Conservation (phyloP, 495 filamentous ascomycete genomes). For the Trichoderma gamsii region DNA sequence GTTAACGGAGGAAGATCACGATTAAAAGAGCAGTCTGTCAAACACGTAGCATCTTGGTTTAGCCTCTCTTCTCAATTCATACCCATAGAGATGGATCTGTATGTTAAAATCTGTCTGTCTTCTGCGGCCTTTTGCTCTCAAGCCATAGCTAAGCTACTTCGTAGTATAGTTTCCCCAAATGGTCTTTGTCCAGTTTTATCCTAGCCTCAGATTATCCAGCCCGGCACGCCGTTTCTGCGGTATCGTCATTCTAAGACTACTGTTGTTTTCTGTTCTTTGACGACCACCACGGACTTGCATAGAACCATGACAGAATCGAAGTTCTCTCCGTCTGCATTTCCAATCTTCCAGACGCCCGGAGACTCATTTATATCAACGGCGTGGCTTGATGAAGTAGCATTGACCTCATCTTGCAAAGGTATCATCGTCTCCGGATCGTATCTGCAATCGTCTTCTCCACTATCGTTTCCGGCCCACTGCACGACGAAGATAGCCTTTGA, state of each 20-base stretch:
- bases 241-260: neutral
- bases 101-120: too few relatives aligned
- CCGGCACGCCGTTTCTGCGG: too few relatives aligned
- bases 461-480: neutral
- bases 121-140: too few relatives aligned
- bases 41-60: too few relatives aligned
- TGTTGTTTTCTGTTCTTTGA: neutral
- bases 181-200: too few relatives aligned
- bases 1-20: constrained; percentile 85
- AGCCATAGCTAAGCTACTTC: too few relatives aligned
- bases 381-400: neutral
- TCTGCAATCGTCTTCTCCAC: neutral
- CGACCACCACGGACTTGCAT: neutral
- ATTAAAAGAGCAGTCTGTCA: constrained; percentile 36
- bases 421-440: neutral
- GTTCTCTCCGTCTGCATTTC: neutral
- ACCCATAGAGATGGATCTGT: too few relatives aligned
- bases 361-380: neutral
- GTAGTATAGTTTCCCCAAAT: too few relatives aligned
- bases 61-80: neutral
- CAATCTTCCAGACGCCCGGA: neutral
- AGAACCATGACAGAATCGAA: neutral
- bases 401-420: neutral
- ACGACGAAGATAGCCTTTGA: neutral
- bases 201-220: too few relatives aligned